Evolutionary conservation across 306 rosid genomes (phyloP).

Genomic region (Rubus idaeus): DNA sequence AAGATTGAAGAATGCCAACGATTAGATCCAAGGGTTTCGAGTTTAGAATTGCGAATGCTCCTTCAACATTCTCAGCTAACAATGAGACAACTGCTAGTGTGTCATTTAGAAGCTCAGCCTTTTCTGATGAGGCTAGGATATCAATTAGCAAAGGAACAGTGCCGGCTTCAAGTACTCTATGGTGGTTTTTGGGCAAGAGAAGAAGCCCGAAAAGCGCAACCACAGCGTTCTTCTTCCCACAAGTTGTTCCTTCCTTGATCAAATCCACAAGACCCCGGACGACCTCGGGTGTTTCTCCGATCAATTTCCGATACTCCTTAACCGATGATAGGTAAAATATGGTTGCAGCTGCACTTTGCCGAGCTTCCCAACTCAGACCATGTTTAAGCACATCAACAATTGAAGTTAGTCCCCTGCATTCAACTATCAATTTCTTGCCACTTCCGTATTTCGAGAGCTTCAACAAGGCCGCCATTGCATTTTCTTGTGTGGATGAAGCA

Average conservation of each 20-base stretch:
- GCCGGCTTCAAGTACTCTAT: constrained; percentile 49
- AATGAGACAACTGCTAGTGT: constrained; percentile 57
- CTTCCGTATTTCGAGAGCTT: constrained; percentile 62
- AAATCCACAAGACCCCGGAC: constrained; percentile 54
- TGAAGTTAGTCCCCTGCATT: constrained; percentile 39
- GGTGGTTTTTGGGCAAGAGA: constrained; percentile 44
- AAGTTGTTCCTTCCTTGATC: constrained; percentile 55
- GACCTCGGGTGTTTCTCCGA: constrained; percentile 55
- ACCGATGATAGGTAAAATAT: constrained; percentile 66
- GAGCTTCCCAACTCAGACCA: constrained; percentile 53
- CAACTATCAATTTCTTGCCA: constrained; percentile 51
- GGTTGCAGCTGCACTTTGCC: constrained; percentile 66
- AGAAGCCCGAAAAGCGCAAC: constrained; percentile 74
- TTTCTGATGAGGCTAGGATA: constrained; percentile 45
- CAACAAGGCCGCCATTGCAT: constrained; percentile 60
- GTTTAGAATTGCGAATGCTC: constrained; percentile 40
- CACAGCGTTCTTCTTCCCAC: constrained; percentile 71
- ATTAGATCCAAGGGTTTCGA: constrained; percentile 36
- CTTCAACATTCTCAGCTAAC: constrained; percentile 59
- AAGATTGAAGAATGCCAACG: constrained; percentile 30
- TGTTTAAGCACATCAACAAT: constrained; percentile 46
- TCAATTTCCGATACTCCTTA: constrained; percentile 46
- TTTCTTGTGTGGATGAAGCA: constrained; percentile 45
- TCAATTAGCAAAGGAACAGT: constrained; percentile 43
- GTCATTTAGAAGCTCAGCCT: constrained; percentile 46